Percentiles rank a stretch among this genome's conserved stretches.
Conservation (phyloP, 805 yeast genomes). For the Kodamaea jinghongensis region DNA sequence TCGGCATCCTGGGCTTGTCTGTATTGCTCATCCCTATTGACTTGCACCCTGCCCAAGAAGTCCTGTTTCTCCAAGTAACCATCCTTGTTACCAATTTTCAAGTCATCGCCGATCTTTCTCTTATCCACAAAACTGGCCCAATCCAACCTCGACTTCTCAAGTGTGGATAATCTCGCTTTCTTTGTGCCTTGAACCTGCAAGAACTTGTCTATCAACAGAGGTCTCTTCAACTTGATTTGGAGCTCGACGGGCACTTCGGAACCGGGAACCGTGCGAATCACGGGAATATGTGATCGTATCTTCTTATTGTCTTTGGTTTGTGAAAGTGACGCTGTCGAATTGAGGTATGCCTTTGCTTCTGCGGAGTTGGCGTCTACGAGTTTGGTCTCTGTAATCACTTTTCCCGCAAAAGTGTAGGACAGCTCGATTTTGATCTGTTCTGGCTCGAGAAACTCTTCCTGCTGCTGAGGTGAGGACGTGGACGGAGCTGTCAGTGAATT, state of each 20-base stretch:
- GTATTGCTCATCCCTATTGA: conserved; percentile 49
- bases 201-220: conserved; percentile 74
- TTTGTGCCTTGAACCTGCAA: conserved; percentile 60
- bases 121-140: conserved; percentile 94
- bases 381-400: conserved; percentile 71
- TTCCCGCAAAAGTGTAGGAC: conserved; percentile 88
- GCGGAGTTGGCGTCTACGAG: conserved; percentile 75
- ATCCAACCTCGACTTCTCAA: conserved; percentile 89
- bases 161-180: conserved; percentile 74
- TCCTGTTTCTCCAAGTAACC: conserved; percentile 92
- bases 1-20: conserved; percentile 42
- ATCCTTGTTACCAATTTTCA: conserved; percentile 75
- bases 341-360: conserved; percentile 80
- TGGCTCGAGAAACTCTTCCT: conserved; percentile 19
- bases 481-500: conserved; percentile 8
- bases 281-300: conserved; percentile 30
- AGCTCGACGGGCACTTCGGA: conserved; percentile 36
- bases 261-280: conserved; percentile 32
- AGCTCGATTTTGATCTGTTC: conserved; percentile 70
- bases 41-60: conserved; percentile 74
- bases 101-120: conserved; percentile 79
- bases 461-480: neutral
- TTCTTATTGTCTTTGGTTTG: conserved; percentile 10
- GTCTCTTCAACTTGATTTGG: conserved; percentile 63
- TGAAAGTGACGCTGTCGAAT: conserved; percentile 44